Percentiles rank a stretch among this genome's conserved stretches.
Conservation (phyloP, 441 rosid genomes). For the Corymbia citriodora region DNA sequence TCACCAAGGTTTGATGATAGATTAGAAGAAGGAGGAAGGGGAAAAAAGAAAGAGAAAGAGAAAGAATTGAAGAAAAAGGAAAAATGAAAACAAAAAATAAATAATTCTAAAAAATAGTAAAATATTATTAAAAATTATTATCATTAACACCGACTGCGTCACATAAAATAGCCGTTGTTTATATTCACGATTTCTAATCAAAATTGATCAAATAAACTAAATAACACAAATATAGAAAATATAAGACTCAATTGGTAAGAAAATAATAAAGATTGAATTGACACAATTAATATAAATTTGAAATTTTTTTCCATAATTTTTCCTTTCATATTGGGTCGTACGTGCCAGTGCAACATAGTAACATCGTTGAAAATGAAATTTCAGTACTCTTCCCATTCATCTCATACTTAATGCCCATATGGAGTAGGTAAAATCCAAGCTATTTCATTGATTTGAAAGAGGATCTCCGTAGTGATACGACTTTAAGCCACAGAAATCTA, state of each 20-base stretch:
- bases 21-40: no score
- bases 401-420: background rate
- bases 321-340: background rate
- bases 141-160: rapidly evolving
- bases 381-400: background rate
- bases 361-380: background rate
- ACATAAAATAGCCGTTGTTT: rapidly evolving
- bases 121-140: no score
- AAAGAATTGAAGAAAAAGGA: no score
- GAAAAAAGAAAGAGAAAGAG: background rate
- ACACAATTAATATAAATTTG: no score
- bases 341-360: background rate
- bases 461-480: background rate
- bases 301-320: no score
- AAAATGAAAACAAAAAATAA: no score
- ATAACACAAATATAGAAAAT: background rate
- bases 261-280: no score
- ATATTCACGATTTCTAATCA: no score
- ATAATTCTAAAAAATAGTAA: no score
- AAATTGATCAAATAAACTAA: no score
- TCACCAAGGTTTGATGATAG: no score
- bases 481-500: background rate
- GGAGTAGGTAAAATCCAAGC: background rate
- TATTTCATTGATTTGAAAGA: background rate
- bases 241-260: no score